Evolutionary conservation across 2,329 filamentous ascomycete species (phyloP).

Genomic region (Ciborinia camelliae): DNA sequence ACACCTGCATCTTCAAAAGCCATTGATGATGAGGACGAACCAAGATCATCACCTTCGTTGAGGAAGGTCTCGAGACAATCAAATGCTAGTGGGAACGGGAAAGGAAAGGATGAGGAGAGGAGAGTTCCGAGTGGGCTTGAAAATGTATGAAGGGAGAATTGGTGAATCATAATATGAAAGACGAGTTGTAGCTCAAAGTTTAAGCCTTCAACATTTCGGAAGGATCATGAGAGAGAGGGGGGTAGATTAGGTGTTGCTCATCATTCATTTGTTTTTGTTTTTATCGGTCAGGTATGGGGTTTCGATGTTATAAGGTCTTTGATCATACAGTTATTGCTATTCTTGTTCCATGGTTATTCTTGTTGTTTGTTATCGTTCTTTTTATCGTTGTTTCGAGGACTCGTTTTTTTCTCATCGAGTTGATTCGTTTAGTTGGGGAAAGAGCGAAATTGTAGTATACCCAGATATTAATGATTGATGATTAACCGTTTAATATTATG

Average conservation of each 20-base stretch:
- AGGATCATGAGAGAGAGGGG: background rate
- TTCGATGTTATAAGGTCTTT: background rate
- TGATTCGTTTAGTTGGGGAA: background rate
- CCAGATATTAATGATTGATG: background rate
- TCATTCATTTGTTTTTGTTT: background rate
- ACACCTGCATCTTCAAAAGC: slow-evolving; percentile 47
- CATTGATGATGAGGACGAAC: slow-evolving; percentile 49
- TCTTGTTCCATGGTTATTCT: background rate
- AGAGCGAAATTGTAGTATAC: background rate
- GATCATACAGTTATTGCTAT: background rate
- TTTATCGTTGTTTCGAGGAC: background rate
- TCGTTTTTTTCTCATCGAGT: background rate
- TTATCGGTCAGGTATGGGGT: background rate
- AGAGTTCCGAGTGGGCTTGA: slow-evolving; percentile 29
- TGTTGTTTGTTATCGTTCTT: background rate
- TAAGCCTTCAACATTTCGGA: background rate
- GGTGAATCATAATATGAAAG: background rate
- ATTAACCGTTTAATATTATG: background rate
- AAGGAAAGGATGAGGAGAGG: slow-evolving; percentile 24
- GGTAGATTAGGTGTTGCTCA: background rate
- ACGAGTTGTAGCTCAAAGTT: background rate
- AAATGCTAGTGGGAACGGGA: slow-evolving; percentile 17
- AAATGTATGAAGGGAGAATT: slow-evolving; percentile 25
- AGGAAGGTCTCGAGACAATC: slow-evolving; percentile 29
- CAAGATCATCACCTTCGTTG: slow-evolving; percentile 26